Conservation (phyloP, 768 basidiomycete species). For the Boletus reticuloceps region DNA sequence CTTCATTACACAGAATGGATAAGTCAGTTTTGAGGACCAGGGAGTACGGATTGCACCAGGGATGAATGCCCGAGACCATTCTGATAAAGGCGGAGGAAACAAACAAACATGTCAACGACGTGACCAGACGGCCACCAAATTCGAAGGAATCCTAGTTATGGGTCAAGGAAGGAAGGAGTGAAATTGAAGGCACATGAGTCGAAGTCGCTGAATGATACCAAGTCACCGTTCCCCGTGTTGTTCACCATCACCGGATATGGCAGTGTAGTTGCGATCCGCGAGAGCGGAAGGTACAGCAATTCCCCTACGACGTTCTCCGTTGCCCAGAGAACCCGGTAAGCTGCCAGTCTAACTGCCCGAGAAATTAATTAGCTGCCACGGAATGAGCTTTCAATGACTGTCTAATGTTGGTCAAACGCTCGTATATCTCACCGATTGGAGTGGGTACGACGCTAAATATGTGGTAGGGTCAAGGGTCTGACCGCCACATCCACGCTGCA, state of each 20-base stretch:
- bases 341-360: neutral
- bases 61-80: neutral
- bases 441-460: too few relatives aligned
- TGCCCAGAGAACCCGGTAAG: neutral
- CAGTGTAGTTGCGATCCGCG: neutral
- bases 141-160: neutral
- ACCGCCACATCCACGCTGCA: too few relatives aligned
- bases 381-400: too few relatives aligned
- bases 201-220: neutral
- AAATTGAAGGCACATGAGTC: neutral
- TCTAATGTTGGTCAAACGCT: too few relatives aligned
- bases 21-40: neutral
- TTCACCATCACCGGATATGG: neutral
- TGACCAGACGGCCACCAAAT: neutral
- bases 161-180: neutral
- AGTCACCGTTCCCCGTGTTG: neutral
- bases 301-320: neutral
- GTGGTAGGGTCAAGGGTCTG: too few relatives aligned
- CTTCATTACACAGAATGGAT: slow-evolving; percentile 2
- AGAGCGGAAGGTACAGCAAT: neutral
- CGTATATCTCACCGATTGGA: too few relatives aligned
- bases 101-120: neutral
- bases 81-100: slow-evolving; percentile 5
- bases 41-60: neutral
- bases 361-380: neutral